phyloP scores from a whole-genome alignment of 2,329 filamentous ascomycete species.

The Venturia pyrina region DNA sequence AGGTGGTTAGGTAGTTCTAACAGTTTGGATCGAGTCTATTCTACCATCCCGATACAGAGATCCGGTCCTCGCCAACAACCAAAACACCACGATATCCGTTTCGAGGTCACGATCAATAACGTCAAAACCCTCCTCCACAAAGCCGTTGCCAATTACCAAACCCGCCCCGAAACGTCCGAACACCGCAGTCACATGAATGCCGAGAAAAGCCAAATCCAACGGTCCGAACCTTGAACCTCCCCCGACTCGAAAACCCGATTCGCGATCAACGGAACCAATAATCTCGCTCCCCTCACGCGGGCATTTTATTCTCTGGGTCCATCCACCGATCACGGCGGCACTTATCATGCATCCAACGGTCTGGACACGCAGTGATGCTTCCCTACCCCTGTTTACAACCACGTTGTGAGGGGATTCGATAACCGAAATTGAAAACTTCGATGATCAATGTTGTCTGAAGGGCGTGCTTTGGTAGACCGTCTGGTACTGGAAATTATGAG shows the following conservation, averaged over 20 bases:
- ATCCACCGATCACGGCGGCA: not conserved
- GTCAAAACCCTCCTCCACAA: not conserved
- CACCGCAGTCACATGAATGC: not conserved
- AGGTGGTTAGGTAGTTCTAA: too few species aligned
- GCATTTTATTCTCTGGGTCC: not conserved
- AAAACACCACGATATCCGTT: not conserved
- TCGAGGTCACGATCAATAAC: not conserved
- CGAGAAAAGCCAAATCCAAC: not conserved
- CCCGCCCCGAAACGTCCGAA: not conserved
- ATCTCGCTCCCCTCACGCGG: not conserved
- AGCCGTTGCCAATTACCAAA: not conserved
- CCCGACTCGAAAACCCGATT: not conserved
- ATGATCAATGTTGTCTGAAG: not conserved
- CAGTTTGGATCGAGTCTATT: not conserved
- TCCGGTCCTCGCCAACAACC: not conserved
- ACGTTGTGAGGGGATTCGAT: not conserved
- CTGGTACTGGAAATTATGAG: not conserved
- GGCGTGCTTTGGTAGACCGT: not conserved
- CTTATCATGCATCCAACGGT: not conserved
- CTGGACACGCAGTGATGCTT: not conserved
- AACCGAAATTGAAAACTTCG: not conserved
- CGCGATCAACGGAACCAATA: conserved; percentile 1
- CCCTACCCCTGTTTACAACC: not conserved
- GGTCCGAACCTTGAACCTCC: not conserved
- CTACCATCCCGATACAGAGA: too few species aligned